Evolutionary conservation across 2,329 filamentous ascomycete species (phyloP).

Genomic region (Penicillium sp.): DNA sequence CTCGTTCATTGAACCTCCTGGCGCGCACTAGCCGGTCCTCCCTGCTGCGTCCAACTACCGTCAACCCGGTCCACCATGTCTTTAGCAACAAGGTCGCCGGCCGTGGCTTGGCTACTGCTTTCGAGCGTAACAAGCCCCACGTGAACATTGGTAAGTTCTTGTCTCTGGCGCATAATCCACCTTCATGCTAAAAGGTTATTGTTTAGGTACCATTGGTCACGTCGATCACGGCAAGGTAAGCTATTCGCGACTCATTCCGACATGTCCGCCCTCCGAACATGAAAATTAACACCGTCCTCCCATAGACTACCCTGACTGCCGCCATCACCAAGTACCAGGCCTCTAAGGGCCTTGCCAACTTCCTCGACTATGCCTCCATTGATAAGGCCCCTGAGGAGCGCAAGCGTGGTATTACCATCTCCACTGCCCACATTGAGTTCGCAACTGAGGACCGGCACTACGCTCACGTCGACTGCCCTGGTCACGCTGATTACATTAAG

Average conservation of each 20-base stretch:
- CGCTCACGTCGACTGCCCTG: conserved; percentile 98
- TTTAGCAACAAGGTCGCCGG: conserved; percentile 40
- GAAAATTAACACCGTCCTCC: conserved; percentile 12
- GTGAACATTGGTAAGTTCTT: conserved; percentile 77
- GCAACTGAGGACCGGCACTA: conserved; percentile 89
- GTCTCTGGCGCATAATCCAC: background rate
- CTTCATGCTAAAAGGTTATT: background rate
- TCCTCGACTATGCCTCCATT: conserved; percentile 94
- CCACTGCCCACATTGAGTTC: conserved; percentile 97
- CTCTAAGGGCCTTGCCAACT: conserved; percentile 85
- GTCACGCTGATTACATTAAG: conserved; percentile 99
- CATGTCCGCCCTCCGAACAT: conserved; percentile 1
- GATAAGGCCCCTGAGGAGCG: conserved; percentile 99
- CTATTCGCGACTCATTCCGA: conserved; percentile 8
- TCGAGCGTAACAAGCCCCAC: conserved; percentile 87
- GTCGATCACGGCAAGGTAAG: conserved; percentile 98
- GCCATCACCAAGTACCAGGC: conserved; percentile 98
- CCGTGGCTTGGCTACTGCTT: conserved; percentile 56
- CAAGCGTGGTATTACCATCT: conserved; percentile 99
- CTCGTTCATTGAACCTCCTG: conserved; percentile 68
- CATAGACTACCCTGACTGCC: conserved; percentile 88
- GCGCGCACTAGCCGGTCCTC: conserved; percentile 71
- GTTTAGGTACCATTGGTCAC: conserved; percentile 84
- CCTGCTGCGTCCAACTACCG: conserved; percentile 57
- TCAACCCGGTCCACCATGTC: conserved; percentile 64